Percentiles rank a stretch among this genome's conserved stretches.
Evolutionary conservation across 1,139 yeast species (phyloP).

Genomic region (Taiozyma sp.): DNA sequence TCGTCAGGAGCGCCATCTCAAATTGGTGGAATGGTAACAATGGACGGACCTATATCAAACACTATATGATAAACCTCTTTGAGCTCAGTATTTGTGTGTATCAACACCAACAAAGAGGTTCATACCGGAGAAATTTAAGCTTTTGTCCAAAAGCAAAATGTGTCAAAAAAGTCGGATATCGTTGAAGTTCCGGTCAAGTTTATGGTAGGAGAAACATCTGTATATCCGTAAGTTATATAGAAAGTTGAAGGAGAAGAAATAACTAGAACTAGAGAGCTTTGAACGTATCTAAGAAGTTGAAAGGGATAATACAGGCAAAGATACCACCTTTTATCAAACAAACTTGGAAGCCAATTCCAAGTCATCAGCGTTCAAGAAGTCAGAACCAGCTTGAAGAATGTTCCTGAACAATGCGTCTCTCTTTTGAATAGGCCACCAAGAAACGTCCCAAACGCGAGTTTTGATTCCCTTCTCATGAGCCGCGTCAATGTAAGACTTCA

Average conservation of each 20-base stretch:
- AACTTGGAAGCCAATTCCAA: slow-evolving; percentile 24
- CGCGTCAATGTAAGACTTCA: slow-evolving; percentile 26
- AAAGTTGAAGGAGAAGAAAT: neutral
- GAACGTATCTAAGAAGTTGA: neutral
- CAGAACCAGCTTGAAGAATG: slow-evolving; percentile 33
- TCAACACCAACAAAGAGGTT: neutral
- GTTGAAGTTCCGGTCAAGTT: neutral
- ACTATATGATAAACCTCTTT: neutral
- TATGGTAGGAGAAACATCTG: neutral
- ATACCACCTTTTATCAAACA: slow-evolving; percentile 1
- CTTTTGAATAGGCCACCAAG: slow-evolving; percentile 41
- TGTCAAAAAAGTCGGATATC: neutral
- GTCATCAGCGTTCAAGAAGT: slow-evolving; percentile 45
- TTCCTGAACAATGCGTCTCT: slow-evolving; percentile 37
- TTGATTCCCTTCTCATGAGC: slow-evolving; percentile 35
- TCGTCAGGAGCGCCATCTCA: slow-evolving; percentile 1
- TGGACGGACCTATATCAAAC: neutral
- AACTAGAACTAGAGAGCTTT: neutral
- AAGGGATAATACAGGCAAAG: neutral
- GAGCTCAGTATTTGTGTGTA: neutral
- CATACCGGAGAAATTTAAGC: neutral
- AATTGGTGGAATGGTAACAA: neutral
- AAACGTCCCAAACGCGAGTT: slow-evolving; percentile 49
- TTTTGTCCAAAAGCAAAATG: neutral
- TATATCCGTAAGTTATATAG: neutral